phyloP scores from a whole-genome alignment of 306 rosid species.

The Pyrus pyrifolia region DNA sequence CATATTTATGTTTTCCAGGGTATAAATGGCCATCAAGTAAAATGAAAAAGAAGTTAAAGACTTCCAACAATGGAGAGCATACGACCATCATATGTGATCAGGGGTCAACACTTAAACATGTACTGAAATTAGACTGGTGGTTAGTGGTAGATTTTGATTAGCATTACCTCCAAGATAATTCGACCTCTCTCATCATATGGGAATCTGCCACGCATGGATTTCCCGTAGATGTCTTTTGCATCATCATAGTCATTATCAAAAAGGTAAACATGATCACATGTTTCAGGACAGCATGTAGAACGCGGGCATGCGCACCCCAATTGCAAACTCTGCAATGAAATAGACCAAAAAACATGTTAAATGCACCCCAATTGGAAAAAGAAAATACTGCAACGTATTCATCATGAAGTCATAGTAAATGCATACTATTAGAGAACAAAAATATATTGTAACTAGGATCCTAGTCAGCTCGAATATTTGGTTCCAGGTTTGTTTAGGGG shows the following conservation, averaged over 20 bases:
- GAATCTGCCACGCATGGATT: slow-evolving; percentile 82
- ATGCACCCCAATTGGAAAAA: slow-evolving; percentile 10
- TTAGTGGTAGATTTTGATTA: slow-evolving; percentile 12
- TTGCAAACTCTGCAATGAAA: slow-evolving; percentile 54
- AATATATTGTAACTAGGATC: background rate
- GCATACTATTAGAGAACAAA: background rate
- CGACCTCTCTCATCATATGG: slow-evolving; percentile 88
- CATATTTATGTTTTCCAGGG: background rate
- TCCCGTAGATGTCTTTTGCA: slow-evolving; percentile 81
- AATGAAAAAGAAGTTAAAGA: background rate
- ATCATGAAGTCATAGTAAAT: background rate
- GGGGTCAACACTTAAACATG: background rate
- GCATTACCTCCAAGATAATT: slow-evolving; percentile 78
- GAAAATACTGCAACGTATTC: background rate
- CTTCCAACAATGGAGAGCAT: background rate
- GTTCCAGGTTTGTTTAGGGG: background rate
- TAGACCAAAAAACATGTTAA: background rate
- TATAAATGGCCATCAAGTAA: background rate
- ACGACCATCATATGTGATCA: background rate
- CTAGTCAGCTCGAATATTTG: background rate
- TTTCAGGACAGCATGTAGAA: slow-evolving; percentile 67
- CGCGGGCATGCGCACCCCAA: slow-evolving; percentile 74
- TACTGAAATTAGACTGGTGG: background rate
- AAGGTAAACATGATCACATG: slow-evolving; percentile 91
- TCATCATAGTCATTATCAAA: slow-evolving; percentile 86